These are phyloP conservation scores for Chloris gayana DNA, from an alignment of 176 grass and related monocot species.

Conservation along the genomic window DNA sequence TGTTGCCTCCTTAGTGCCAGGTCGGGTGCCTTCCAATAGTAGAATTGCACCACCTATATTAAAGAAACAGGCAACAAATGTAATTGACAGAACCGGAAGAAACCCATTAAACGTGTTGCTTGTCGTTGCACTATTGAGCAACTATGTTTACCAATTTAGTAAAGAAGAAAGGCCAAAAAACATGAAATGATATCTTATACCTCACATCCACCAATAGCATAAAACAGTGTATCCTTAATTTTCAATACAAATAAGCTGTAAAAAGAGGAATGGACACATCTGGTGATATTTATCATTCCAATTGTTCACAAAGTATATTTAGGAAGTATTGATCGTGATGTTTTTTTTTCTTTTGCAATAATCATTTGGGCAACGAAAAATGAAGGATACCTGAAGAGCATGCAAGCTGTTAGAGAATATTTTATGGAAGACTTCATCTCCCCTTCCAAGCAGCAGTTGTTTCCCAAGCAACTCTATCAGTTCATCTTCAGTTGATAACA, in stretches of 20 bases:
- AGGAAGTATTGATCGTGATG: too few species aligned
- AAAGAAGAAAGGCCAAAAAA: not conserved
- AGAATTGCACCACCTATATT: slow-evolving; percentile 83
- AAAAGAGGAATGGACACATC: not conserved
- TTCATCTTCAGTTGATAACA: slow-evolving; percentile 42
- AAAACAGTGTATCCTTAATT: slow-evolving; percentile 9
- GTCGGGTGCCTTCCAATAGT: slow-evolving; percentile 72
- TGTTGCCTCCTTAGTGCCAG: slow-evolving; percentile 45
- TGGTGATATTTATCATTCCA: not conserved
- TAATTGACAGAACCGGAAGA: slow-evolving; percentile 7
- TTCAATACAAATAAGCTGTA: not conserved
- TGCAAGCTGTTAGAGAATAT: slow-evolving; percentile 80
- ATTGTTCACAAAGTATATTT: not conserved
- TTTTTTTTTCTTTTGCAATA: not conserved
- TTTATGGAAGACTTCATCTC: slow-evolving; percentile 59
- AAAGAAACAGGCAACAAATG: slow-evolving; percentile 3
- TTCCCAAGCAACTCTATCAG: slow-evolving; percentile 64
- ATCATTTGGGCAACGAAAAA: not conserved
- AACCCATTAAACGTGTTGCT: not conserved
- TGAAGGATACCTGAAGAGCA: slow-evolving; percentile 82
- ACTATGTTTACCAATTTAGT: not conserved
- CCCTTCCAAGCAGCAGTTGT: slow-evolving; percentile 57
- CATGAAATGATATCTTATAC: slow-evolving; percentile 8
- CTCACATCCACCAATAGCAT: not conserved
- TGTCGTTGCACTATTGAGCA: slow-evolving; percentile 18